phyloP scores from a whole-genome alignment of 176 grass and related monocot genomes.

The Avena atlantica region DNA sequence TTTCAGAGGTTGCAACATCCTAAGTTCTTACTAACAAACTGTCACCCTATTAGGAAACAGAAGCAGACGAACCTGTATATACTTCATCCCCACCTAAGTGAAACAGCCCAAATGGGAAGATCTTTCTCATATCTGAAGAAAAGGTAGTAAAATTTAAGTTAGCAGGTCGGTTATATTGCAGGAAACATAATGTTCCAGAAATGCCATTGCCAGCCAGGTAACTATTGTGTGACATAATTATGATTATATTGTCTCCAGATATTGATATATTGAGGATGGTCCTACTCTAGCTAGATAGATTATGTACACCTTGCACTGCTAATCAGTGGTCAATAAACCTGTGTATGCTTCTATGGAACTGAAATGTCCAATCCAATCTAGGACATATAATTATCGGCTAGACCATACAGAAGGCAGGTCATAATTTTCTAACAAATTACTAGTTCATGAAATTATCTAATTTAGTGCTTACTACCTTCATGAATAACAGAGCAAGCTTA shows the following conservation, averaged over 20 bases:
- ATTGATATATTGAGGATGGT: slow-evolving; percentile 32
- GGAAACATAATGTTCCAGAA: slow-evolving; percentile 1
- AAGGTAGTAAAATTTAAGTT: slow-evolving; percentile 12
- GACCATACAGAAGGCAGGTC: not conserved
- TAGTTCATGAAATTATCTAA: not conserved
- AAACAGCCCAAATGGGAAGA: slow-evolving; percentile 94
- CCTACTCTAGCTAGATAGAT: slow-evolving; percentile 15
- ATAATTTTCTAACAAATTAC: not conserved
- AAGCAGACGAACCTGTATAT: slow-evolving; percentile 73
- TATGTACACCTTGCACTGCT: slow-evolving; percentile 22
- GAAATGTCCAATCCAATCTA: slow-evolving; percentile 20
- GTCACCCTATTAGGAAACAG: slow-evolving; percentile 19
- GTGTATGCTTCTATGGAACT: slow-evolving; percentile 5
- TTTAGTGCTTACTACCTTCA: not conserved
- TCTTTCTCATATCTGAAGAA: slow-evolving; percentile 93
- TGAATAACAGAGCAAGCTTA: not conserved
- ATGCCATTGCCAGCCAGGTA: not conserved
- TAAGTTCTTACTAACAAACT: slow-evolving; percentile 14
- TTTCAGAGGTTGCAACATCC: not conserved
- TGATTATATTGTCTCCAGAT: slow-evolving; percentile 1
- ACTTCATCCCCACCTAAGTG: slow-evolving; percentile 99
- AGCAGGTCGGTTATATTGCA: slow-evolving; percentile 18
- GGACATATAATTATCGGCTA: not conserved
- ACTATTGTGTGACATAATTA: slow-evolving; percentile 25
- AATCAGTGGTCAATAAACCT: slow-evolving; percentile 17